Base-by-base conservation (phyloP, 1,139 yeast species). In the Debaryomycetaceae sp. region DNA sequence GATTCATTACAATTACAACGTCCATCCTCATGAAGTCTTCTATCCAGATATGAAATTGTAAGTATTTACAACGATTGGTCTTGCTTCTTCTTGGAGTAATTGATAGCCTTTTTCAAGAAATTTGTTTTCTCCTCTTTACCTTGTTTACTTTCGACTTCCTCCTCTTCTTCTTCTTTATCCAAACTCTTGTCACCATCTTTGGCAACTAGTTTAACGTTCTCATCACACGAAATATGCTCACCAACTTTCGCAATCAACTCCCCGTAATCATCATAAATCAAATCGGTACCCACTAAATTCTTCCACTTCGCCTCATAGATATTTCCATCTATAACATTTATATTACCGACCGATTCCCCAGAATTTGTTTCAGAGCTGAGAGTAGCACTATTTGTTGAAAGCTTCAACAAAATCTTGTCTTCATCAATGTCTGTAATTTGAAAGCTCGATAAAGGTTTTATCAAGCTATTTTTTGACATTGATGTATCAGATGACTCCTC, bases 281-380 rank as follows among this genome's bases (percentile, higher is more conserved):
- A 66, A 56, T 91, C 97, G 0, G 96, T 86, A 0, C 99, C 99
- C 1, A 88, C 83, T 9, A 88, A 65, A 47, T 79, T 78, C 41
- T 78, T 74, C 97, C 98, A 93, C 35, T 74, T 70, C 1, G 96
- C 95, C 58, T 82, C 81, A 59, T 82, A 87, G 3, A 88, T 68
- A 42, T 68, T 70, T 13, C 75, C 76, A 49, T 72, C 76, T 5
- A 70, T 63, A 5, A 68, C 58, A 4, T 68, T 58, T 38, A 70
- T 54, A 41, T 68, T 65, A 44, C 62, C 63, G 24, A 69, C 56
- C 1, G 60, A 49, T 22, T 56, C 50, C 20, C 39, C 43, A 7
- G 42, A 34, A 40, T 40, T 41, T 23, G 42, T 37, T 3, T 41
- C 45, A 6, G 47, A n/a, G 20, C 33, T 37, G 17, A 39, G 20